These are phyloP conservation scores for Aureobasidium sp. DNA, from an alignment of 2,329 filamentous ascomycete species.

Conservation along the genomic window DNA sequence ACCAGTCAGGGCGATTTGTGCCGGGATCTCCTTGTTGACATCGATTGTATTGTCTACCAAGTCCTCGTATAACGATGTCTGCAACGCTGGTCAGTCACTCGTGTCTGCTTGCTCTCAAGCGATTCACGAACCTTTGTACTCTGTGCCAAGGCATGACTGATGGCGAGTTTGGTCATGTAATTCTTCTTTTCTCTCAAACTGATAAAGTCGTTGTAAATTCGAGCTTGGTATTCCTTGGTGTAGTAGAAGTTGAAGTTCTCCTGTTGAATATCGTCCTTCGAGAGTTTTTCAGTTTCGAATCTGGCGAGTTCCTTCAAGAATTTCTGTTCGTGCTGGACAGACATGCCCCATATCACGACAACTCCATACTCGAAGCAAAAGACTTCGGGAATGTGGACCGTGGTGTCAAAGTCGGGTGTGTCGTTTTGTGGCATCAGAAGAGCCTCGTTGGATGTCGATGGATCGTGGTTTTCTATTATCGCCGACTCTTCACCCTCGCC, in stretches of 20 bases:
- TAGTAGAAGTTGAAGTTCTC: conserved; percentile 99
- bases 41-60: conserved; percentile 90
- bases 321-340: conserved; percentile 74
- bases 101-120: neutral
- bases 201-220: conserved; percentile 99
- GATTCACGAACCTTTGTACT: conserved; percentile 67
- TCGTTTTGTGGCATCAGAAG: conserved; percentile 22
- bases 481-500: conserved; percentile 4
- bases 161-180: conserved; percentile 97
- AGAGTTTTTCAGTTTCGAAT: conserved; percentile 86
- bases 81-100: conserved; percentile 13
- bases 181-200: conserved; percentile 87
- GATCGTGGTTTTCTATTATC: conserved; percentile 17
- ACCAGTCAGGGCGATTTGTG: conserved; percentile 85
- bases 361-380: conserved; percentile 98
- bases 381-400: conserved; percentile 85
- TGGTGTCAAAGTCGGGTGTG: conserved; percentile 71
- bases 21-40: conserved; percentile 84
- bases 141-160: conserved; percentile 90
- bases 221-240: conserved; percentile 91
- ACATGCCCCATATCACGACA: conserved; percentile 98
- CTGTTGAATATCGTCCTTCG: conserved; percentile 81
- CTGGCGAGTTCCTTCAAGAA: conserved; percentile 92
- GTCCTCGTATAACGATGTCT: conserved; percentile 94
- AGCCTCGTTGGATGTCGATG: conserved; percentile 21